Base-by-base conservation (phyloP, 2,329 filamentous ascomycete genomes). In the Endothia cerciana region DNA sequence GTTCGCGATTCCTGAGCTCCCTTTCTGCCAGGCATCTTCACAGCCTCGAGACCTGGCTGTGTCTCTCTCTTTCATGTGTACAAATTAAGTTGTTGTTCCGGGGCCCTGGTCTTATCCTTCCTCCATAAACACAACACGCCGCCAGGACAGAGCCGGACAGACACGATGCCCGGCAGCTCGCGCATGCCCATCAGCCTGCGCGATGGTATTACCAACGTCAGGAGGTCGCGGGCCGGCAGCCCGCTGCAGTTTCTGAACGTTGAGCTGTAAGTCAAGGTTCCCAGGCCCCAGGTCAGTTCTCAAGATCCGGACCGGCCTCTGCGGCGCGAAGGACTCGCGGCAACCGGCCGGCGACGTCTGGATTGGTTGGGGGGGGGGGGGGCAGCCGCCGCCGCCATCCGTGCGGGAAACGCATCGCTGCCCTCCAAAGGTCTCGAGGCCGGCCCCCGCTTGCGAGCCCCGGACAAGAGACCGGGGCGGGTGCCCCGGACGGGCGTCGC, bases 101-200 rank as follows among this genome's bases (percentile, higher is more conserved):
- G 25, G 25, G 47, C 25, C 11, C n/a, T 51, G 4, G 47, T 51
- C 47, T 17, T 28, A 28, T 51, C 7, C 47, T 5, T 51, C 47
- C 25, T 1, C 4, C 11, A 10, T 17, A 5, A 19, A 13, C 38
- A 59, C 2, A 11, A 33, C 22, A 30, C 15, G 5, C 6, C 17
- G 13, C 22, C 57, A 10, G 57, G 19, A n/a, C 15, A 45, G 57
- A 59, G 22, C 22, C 51, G n/a, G 8, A 33, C 38, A 45, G 25
- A 25, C 55, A 65, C 58, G 49, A 89, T 89, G 85, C 84, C 87
- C 69, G 89, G 89, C 74, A 87, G 86, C 68, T 91, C 89, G 71
- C 85, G 89, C 74, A 87, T 92, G 77, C 89, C 90, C 71, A 82
- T 90, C 70, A 91, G 89, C 80, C 80, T 92, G 76, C 85, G 89